Percentiles rank a stretch among this genome's conserved stretches.
Conservation (phyloP, 2,329 filamentous ascomycete species). For the Sporothrix dimorphospora region DNA sequence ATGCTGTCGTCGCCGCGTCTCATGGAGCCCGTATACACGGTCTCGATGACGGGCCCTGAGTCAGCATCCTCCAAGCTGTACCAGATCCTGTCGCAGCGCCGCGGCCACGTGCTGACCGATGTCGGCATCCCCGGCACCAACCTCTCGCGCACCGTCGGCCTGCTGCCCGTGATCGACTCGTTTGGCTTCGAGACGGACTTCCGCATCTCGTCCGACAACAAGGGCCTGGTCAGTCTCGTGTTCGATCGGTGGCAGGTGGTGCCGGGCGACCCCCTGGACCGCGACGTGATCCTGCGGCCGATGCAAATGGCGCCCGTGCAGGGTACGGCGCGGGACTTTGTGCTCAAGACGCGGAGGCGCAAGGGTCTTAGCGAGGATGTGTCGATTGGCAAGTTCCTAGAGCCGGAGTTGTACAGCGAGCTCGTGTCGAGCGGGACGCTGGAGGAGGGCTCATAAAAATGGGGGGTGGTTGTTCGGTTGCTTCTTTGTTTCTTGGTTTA, state of each 20-base stretch:
- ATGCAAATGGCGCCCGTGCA: constrained; percentile 87
- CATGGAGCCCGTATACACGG: constrained; percentile 95
- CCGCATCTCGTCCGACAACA: constrained; percentile 91
- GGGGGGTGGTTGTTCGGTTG: background rate
- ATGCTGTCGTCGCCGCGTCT: constrained; percentile 94
- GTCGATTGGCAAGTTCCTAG: constrained; percentile 92
- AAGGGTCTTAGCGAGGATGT: constrained; percentile 97
- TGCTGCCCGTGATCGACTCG: constrained; percentile 94
- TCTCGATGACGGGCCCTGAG: constrained; percentile 89
- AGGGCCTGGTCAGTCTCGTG: constrained; percentile 85
- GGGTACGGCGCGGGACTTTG: constrained; percentile 91
- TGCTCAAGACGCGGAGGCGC: constrained; percentile 88
- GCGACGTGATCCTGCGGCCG: constrained; percentile 77
- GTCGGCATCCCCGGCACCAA: constrained; percentile 92
- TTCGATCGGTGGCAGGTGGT: constrained; percentile 98
- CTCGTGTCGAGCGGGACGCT: constrained; percentile 87
- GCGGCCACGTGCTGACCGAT: constrained; percentile 93
- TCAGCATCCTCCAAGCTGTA: constrained; percentile 88
- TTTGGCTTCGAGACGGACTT: constrained; percentile 99
- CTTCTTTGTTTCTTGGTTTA: background rate
- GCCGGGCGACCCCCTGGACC: constrained; percentile 91
- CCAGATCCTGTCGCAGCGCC: constrained; percentile 82
- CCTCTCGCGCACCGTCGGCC: constrained; percentile 85
- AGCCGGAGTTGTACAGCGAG: constrained; percentile 88
- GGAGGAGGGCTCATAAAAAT: constrained; percentile 52